Percentiles rank a stretch among this genome's conserved stretches.
Evolutionary conservation across 1,139 yeast genomes (phyloP).

Genomic region (Lizanozyma gosingica): DNA sequence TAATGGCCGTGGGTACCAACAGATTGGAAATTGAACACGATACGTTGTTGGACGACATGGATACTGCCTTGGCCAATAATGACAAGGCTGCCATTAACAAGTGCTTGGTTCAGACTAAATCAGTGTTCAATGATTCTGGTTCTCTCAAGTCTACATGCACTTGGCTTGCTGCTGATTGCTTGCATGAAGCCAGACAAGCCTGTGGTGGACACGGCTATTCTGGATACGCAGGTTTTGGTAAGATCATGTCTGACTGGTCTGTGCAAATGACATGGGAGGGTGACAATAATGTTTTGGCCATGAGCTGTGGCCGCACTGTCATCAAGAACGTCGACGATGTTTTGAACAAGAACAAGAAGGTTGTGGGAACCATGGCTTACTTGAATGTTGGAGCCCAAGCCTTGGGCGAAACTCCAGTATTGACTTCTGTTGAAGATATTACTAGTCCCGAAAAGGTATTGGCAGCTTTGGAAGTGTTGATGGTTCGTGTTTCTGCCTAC

Average conservation of each 20-base stretch:
- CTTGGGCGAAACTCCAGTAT: conserved; percentile 19
- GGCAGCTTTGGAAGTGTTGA: conserved; percentile 32
- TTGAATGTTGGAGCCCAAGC: conserved; percentile 25
- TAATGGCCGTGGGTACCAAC: conserved; percentile 31
- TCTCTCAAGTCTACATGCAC: conserved; percentile 40
- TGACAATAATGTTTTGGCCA: conserved; percentile 40
- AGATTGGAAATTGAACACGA: conserved; percentile 22
- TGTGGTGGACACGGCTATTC: conserved; percentile 49
- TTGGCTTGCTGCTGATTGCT: conserved; percentile 39
- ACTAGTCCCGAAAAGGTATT: conserved; percentile 24
- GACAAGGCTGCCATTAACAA: conserved; percentile 28
- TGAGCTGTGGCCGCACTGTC: conserved; percentile 39
- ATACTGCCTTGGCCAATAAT: conserved; percentile 25
- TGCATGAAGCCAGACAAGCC: conserved; percentile 41
- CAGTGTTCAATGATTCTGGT: conserved; percentile 39
- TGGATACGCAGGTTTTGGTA: conserved; percentile 39
- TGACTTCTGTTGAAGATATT: conserved; percentile 21
- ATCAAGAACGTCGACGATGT: conserved; percentile 27
- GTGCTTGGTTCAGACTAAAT: conserved; percentile 33
- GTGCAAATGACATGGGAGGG: conserved; percentile 50
- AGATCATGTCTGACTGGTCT: conserved; percentile 41
- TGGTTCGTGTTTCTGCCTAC: conserved; percentile 31
- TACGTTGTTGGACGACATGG: conserved; percentile 22
- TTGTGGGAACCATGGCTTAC: conserved; percentile 28
- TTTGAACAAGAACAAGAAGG: conserved; percentile 23